phyloP scores from a whole-genome alignment of 139 green algal species.

The Chlamydomonas sp. region DNA sequence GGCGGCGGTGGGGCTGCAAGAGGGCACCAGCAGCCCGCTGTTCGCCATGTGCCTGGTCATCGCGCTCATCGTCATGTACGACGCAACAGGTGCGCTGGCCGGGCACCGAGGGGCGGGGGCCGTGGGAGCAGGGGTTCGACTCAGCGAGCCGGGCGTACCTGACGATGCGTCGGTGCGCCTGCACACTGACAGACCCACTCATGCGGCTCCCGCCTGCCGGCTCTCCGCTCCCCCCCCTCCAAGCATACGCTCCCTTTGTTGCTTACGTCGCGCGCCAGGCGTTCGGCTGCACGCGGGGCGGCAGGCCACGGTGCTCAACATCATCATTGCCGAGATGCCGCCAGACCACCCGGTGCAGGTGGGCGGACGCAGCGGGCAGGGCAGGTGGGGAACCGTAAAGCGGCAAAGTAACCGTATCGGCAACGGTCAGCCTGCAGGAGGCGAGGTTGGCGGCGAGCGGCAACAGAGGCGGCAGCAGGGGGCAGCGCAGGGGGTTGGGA shows the following conservation, averaged over 20 bases:
- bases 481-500: too few relatives aligned
- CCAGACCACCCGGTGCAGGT: constrained; percentile 76
- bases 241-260: constrained; percentile 17
- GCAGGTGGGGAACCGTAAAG: too few relatives aligned
- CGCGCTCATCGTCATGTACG: constrained; percentile 72
- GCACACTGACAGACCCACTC: too few relatives aligned
- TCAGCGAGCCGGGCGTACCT: too few relatives aligned
- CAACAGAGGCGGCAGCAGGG: too few relatives aligned
- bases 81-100: constrained; percentile 14
- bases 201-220: neutral
- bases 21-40: constrained; percentile 61
- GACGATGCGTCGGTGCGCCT: too few relatives aligned
- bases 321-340: constrained; percentile 70
- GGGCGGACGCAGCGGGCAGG: neutral
- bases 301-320: constrained; percentile 72
- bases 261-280: constrained; percentile 31
- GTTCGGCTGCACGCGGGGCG: constrained; percentile 71
- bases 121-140: neutral
- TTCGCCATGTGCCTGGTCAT: constrained; percentile 83
- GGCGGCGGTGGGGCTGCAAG: constrained; percentile 69
- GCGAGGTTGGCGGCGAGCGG: too few relatives aligned
- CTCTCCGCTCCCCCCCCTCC: constrained; percentile 5
- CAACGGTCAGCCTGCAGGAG: too few relatives aligned
- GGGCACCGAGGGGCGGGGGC: neutral
- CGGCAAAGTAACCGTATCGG: too few relatives aligned